A percentile compares a stretch with the other conserved stretches of the same genome.
phyloP scores from a whole-genome alignment of 257 asterid genomes.

The Cynanchum wilfordii region DNA sequence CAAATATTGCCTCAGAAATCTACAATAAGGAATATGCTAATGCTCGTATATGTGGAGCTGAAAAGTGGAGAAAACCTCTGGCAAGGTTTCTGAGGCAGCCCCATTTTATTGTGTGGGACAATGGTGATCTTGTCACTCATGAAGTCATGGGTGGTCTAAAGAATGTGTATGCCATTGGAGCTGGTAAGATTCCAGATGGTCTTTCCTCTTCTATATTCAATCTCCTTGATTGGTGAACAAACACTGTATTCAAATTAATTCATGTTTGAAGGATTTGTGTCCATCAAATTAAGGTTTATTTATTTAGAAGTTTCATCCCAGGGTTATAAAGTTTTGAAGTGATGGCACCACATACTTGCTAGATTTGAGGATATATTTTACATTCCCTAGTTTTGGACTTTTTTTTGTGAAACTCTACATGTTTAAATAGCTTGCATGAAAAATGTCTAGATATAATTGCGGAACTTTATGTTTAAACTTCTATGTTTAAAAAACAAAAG shows the following conservation, averaged over 20 bases:
- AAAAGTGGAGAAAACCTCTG: constrained; percentile 82
- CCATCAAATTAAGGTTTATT: background rate
- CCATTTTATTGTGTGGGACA: constrained; percentile 91
- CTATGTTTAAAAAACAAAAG: background rate
- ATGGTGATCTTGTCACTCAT: constrained; percentile 80
- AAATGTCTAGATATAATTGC: background rate
- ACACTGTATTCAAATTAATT: background rate
- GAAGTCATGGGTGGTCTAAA: constrained; percentile 95
- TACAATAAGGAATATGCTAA: constrained; percentile 87
- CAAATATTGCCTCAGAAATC: constrained; percentile 86
- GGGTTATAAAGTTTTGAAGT: background rate
- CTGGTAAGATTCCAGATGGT: constrained; percentile 40
- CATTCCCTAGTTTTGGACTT: background rate
- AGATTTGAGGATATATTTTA: background rate
- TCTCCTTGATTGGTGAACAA: background rate
- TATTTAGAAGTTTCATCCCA: background rate
- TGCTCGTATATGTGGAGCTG: constrained; percentile 89
- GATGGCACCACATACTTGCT: background rate
- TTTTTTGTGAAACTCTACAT: background rate
- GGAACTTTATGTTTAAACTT: no score
- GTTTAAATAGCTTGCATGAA: background rate
- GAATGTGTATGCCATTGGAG: constrained; percentile 88
- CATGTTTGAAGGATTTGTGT: background rate
- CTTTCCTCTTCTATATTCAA: constrained; percentile 7
- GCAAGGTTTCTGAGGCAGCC: constrained; percentile 87